These are phyloP conservation scores for Xylaria polymorpha DNA, from an alignment of 2,329 filamentous ascomycete genomes.

Conservation along the genomic window DNA sequence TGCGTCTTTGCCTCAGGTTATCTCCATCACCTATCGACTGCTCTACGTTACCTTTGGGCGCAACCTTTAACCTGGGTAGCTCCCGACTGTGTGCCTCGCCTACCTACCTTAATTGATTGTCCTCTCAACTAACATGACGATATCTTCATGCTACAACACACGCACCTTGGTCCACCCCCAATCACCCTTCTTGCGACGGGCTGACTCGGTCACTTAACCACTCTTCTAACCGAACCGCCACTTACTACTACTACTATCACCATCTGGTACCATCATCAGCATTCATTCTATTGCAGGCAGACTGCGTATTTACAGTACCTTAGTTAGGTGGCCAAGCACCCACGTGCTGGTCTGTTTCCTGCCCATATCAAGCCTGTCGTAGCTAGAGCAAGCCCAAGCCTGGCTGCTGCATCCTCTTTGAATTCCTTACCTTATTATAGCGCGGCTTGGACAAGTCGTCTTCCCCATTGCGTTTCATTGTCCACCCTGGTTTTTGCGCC, in stretches of 20 bases:
- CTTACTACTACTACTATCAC: conserved; percentile 8
- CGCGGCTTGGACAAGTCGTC: conserved; percentile 15
- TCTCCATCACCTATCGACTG: too few relatives aligned
- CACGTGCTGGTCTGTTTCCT: conserved; percentile 8
- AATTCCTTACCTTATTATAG: conserved; percentile 8
- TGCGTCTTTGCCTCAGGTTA: conserved; percentile 1
- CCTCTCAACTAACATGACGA: conserved; percentile 32
- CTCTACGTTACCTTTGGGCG: too few relatives aligned
- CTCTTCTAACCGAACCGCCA: conserved; percentile 7
- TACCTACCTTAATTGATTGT: not conserved
- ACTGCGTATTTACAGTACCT: not conserved
- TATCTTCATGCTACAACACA: conserved; percentile 36
- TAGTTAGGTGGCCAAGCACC: not conserved
- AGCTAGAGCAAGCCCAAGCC: conserved; percentile 18
- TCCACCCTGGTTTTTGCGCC: conserved; percentile 33
- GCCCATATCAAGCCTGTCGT: too few relatives aligned
- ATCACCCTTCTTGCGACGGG: conserved; percentile 33
- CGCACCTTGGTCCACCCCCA: conserved; percentile 28
- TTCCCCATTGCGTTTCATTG: conserved; percentile 14
- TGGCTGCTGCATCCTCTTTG: conserved; percentile 7
- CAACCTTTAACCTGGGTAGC: too few relatives aligned
- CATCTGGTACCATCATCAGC: conserved; percentile 20
- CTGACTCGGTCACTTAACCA: conserved; percentile 35
- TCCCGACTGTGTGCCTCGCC: not conserved
- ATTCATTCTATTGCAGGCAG: conserved; percentile 12